Base-by-base conservation (phyloP, 202 grass and related monocot species). In the Sporobolus alterniflorus region DNA sequence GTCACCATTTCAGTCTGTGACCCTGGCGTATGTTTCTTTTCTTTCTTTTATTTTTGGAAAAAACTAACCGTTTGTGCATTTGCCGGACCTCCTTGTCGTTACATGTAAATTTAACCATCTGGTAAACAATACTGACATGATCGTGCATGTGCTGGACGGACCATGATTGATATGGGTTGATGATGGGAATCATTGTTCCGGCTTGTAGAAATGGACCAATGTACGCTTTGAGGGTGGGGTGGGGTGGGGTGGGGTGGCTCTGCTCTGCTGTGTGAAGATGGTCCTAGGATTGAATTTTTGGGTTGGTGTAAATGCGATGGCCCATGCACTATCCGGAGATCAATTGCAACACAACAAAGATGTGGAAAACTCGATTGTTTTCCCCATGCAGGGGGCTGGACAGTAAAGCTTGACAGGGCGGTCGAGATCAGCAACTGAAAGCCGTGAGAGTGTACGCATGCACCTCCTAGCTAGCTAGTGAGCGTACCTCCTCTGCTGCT, bases 121-220 rank as follows among this genome's bases (percentile, higher is more conserved):
- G 15, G 25, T 22, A 67, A 55, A 32, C 34, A 54, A 20, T 25
- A 69, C 63, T 26, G 52, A 56, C 47, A 36, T 34, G 68, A 75
- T 43, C 55, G 77, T 75, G 33, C 77, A 25, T n/a, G 29, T 61
- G 16, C 36, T 80, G 77, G 69, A 75, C 61, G 77, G 69, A 75
- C 61, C 70, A 50, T 75, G 47, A 42, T 78, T 33, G 50, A 29
- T 66, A 25, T 57, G 57, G 17, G 39, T 50, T 20, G 40, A 49
- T 67, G 78, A 43, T 74, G 29, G 54, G 79, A 41, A 80, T 73
- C 80, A 75, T 75, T n/a, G 46, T 49, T 63, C 32, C 13, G 60
- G 64, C 29, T 64, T 57, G 79, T 22, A 87, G 80, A 87, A 87
- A 75, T 87, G 84, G 84, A 80, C 84, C 84, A 76, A 67, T 16